phyloP scores from a whole-genome alignment of 352 stramenopile genomes.

The Phytophthora lateralis region DNA sequence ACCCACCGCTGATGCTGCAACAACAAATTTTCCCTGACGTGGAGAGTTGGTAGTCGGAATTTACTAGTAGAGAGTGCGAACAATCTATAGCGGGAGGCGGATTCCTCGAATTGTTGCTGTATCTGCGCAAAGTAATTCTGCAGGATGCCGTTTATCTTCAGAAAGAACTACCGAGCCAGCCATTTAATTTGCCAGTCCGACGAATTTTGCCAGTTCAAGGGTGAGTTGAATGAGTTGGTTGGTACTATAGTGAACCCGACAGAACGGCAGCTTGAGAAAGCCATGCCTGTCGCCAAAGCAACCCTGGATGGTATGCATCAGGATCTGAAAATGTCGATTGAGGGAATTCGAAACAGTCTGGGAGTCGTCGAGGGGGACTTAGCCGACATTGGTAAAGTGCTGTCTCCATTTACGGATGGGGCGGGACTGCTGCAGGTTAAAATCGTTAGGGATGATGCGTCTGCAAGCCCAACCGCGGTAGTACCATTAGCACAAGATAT shows the following conservation, averaged over 20 bases:
- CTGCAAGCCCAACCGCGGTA: too few species aligned
- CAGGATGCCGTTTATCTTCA: conserved; percentile 1
- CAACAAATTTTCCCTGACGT: not conserved
- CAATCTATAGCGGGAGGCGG: conserved; percentile 1
- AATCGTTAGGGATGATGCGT: too few species aligned
- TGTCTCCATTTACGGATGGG: too few species aligned
- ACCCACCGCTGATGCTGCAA: not conserved
- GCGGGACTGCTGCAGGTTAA: too few species aligned
- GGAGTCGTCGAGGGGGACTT: too few species aligned
- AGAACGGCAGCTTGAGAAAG: conserved; percentile 1
- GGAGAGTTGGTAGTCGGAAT: not conserved
- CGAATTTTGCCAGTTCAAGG: not conserved
- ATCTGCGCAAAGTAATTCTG: conserved; percentile 3
- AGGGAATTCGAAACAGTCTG: not conserved
- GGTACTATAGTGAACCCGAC: not conserved
- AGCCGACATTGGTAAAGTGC: too few species aligned
- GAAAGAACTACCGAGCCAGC: not conserved
- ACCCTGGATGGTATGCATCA: conserved; percentile 1
- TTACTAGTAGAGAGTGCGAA: not conserved
- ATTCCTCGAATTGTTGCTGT: conserved; percentile 1
- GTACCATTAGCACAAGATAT: too few species aligned
- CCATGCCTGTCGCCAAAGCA: not conserved
- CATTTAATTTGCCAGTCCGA: not conserved
- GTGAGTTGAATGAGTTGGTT: not conserved
- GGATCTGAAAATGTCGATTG: not conserved